Base-by-base conservation (phyloP, 1,139 yeast genomes). In the Diutina ranongensis region DNA sequence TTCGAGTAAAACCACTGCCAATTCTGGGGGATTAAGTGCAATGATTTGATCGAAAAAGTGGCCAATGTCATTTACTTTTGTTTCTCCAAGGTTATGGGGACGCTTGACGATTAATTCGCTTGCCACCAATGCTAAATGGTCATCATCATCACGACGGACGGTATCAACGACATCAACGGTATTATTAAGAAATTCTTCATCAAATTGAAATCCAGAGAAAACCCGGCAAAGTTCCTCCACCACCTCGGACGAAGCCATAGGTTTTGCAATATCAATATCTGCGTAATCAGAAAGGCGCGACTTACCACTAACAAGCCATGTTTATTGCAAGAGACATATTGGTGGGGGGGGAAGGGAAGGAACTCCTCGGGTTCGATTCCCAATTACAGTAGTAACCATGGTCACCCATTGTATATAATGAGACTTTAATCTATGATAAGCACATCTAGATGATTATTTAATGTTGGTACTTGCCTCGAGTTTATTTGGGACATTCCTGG, bases 41-140 rank as follows among this genome's bases (percentile, higher is more conserved):
- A 25, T 7, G 19, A 38, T 25, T 15, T 38, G 12, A 10, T 25
- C 20, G 15, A 25, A 10, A n/a, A 16, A 22, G 3, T 25, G 31
- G 8, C n/a, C 32, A 20, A 38, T 27, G 1, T 22, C n/a, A 8
- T 38, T 21, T 5, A 25, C 5, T 13, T n/a, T 16, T 2, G 25
- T 12, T 12, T 18, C 31, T 7, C 25, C 42, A 25, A 8, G 4
- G 15, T 15, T 15, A 12, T 10, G n/a, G 10, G 32, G 22, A 2
- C 16, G 21, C 2, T 4, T 7, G 13, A n/a, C 10, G 19, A 38
- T 15, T 8, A 27, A 22, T 25, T 25, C 32, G 19, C 20, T 12
- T 3, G 32, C 42, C 32, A 25, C 42, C 15, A 12, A n/a, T 7
- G 42, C 32, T 20, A 38, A 25, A 25, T 38, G 42, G 42, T 38